Evolutionary conservation across 352 stramenopile species (phyloP), one percentile per base, ranked within the genome.

Genomic region (Discostella stelligera): DNA sequence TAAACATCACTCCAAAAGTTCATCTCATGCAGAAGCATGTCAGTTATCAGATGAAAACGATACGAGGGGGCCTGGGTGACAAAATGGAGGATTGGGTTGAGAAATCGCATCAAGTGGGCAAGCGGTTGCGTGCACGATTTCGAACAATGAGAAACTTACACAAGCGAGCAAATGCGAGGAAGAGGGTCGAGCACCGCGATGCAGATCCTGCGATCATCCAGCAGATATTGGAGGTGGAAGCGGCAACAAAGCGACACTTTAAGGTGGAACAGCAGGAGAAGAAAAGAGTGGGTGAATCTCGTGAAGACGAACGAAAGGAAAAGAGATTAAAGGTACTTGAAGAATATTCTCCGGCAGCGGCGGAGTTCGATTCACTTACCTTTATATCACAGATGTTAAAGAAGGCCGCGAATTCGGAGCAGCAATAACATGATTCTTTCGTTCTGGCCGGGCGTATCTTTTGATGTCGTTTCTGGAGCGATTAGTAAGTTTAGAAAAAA

Each of bases 21-120:
- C 72, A 80, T 18, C 55, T 80, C 37, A 75, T 80, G 72, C 46
- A 23, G 20, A 63, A 49, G 8, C 68, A 77, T 53, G 58, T 77
- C 3, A 13, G 5, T 20, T 18, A n/a, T 14, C 68, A 77, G 41
- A 77, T 77, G 68, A 23, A n/a, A n/a, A 23, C 21, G n/a, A 46
- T 76, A 37, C 2, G 0, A 27, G 53, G 67, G 32, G 67, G 67
- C 0, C 50, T 75, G 23, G 67, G 54, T 27, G 32, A 67, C 16
- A 75, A 75, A 56, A 66, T 56, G 44, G 67, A 75, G 48, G 68
- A 69, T 54, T 54, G 68, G 59, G n/a, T 70, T 41, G 59, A 70
- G 48, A 39, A 32, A 4, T 23, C 25, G 37, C 66, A 74, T 74
- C 55, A 74, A 52, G 3, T 30, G 3, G 60, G 60, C 11, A 39